Evolutionary conservation across 1,139 yeast species (phyloP), one percentile per base, ranked within the genome.

Genomic region (Candida albicans): DNA sequence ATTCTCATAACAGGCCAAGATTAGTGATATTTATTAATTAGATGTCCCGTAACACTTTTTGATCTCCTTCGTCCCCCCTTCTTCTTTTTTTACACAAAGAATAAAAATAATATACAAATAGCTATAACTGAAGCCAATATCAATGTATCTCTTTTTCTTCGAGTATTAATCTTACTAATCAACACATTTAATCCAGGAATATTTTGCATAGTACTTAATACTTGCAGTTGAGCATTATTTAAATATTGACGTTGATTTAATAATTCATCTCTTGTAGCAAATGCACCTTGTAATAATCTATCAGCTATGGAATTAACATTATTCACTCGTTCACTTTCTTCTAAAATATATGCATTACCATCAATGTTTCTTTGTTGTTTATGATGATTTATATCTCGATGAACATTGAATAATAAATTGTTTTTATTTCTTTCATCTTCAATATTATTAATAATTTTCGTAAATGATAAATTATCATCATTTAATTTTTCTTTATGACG

Each of bases 231-330:
- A 11, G 95, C 87, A 50, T 73, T 79, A 41, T 75, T 72, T 42
- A 93, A 68, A 11, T 78, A 65, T 36, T 76, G 77, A 45, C 95
- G 73, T 65, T 93, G 99, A 41, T 83, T 73, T 43, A 77, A 56
- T 44, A 93, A 77, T 58, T 87, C 95, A 50, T 93, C 97, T 49
- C 98, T 73, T 0, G 99, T 90, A 53, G 85, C 87, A 64, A 82
- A 85, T 0, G 97, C 99, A 59, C 87, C 95, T 24, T 81, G 79
- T 33, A 93, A 73, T 45, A 93, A 70, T 40, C 87, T 68, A 58
- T 93, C 97, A 7, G 96, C 88, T 49, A 90, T 71, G 37, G 77
- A 74, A 60, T 89, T 84, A 36, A 95, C 83, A 44, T 75, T 75
- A 53, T 87, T 89, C 22, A 86, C 86, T 42, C 96, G 72, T 31